Evolutionary conservation across 345 rosid species (phyloP).

Genomic region (Eucalyptus brandiana): DNA sequence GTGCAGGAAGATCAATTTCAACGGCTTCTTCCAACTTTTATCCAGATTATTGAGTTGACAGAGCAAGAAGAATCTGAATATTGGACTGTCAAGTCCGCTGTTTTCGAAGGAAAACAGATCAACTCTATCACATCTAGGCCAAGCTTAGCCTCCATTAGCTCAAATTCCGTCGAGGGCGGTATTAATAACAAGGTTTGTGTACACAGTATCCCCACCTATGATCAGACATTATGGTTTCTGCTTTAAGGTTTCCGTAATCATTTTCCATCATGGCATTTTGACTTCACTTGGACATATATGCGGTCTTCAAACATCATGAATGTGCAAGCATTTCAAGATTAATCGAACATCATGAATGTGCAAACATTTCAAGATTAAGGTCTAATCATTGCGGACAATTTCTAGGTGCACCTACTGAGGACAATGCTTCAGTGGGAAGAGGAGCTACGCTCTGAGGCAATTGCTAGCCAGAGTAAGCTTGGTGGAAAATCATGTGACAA

Average conservation of each 20-base stretch:
- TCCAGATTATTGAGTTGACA: constrained; percentile 52
- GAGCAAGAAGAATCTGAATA: constrained; percentile 59
- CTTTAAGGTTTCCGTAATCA: background rate
- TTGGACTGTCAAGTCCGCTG: constrained; percentile 49
- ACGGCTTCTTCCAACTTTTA: constrained; percentile 59
- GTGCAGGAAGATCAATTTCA: constrained; percentile 69
- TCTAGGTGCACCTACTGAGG: constrained; percentile 51
- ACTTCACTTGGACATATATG: background rate
- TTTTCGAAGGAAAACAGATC: constrained; percentile 50
- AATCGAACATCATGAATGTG: background rate
- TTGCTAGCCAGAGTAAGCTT: constrained; percentile 9
- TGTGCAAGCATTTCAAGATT: background rate
- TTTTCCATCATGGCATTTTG: background rate
- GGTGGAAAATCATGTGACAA: background rate
- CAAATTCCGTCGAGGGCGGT: constrained; percentile 33
- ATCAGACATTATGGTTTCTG: background rate
- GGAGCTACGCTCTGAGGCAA: constrained; percentile 37
- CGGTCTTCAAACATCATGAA: background rate
- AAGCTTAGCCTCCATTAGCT: constrained; percentile 5
- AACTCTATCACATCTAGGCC: constrained; percentile 23
- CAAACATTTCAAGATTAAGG: background rate
- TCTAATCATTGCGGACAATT: background rate
- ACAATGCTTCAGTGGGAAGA: constrained; percentile 75
- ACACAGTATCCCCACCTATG: background rate
- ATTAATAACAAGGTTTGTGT: constrained; percentile 55